phyloP scores from a whole-genome alignment of 2,329 filamentous ascomycete genomes.

The Amauroascus niger region DNA sequence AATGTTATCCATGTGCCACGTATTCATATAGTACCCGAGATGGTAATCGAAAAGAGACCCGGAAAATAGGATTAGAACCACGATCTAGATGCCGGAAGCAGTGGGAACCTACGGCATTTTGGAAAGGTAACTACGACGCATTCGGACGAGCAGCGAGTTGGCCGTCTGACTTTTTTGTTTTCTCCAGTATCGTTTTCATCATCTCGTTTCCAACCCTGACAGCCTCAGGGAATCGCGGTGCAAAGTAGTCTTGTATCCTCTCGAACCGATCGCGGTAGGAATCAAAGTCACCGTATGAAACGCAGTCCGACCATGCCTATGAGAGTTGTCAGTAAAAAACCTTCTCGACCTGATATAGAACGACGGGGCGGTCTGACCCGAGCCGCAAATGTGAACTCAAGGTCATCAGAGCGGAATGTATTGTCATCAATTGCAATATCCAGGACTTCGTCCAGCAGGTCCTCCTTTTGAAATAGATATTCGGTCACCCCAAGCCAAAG shows the following conservation, averaged over 20 bases:
- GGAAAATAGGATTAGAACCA: too few species aligned
- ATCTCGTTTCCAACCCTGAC: conserved; percentile 86
- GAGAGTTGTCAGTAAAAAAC: conserved; percentile 3
- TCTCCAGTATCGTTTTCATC: conserved; percentile 90
- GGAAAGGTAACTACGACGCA: not conserved
- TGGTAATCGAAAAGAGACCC: too few species aligned
- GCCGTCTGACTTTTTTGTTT: conserved; percentile 40
- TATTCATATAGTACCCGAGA: too few species aligned
- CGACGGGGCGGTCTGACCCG: conserved; percentile 40
- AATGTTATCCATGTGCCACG: too few species aligned
- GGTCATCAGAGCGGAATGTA: conserved; percentile 85
- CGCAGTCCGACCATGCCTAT: conserved; percentile 85
- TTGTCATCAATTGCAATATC: conserved; percentile 79
- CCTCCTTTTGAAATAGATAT: conserved; percentile 77
- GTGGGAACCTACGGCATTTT: not conserved
- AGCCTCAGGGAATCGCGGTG: conserved; percentile 79
- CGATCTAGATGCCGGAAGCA: too few species aligned
- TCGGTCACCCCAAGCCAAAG: conserved; percentile 96
- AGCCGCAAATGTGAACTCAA: conserved; percentile 96
- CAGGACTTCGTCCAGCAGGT: conserved; percentile 73
- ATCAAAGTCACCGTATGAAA: conserved; percentile 82
- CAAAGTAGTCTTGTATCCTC: conserved; percentile 82
- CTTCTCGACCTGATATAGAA: not conserved
- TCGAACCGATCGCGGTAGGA: conserved; percentile 87
- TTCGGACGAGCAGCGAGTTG: not conserved